A percentile compares a stretch with the other conserved stretches of the same genome.
These are phyloP conservation scores for Citrus australasica DNA, from an alignment of 345 rosid genomes.

Conservation along the genomic window DNA sequence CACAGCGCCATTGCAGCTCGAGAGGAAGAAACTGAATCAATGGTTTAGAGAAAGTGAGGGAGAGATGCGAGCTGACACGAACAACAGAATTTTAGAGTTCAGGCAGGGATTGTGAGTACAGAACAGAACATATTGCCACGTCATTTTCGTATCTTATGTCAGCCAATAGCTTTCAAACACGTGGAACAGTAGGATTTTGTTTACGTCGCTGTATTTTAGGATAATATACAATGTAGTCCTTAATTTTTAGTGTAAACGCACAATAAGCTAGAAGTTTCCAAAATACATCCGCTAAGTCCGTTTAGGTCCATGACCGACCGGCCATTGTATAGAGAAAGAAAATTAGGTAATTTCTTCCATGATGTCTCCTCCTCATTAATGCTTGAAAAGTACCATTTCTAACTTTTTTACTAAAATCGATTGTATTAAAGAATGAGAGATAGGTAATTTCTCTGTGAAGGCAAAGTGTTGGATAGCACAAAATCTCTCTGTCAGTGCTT, in stretches of 20 bases:
- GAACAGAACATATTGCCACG: background rate
- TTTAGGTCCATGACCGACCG: no score
- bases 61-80: background rate
- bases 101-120: background rate
- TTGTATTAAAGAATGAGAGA: background rate
- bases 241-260: background rate
- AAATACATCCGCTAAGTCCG: background rate
- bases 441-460: background rate
- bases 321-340: no score
- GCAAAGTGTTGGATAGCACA: background rate
- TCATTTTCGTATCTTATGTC: constrained; percentile 3
- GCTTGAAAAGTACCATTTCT: no score
- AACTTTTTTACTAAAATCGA: background rate
- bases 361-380: background rate
- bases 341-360: background rate
- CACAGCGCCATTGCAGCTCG: constrained; percentile 32
- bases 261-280: background rate
- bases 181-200: constrained; percentile 12
- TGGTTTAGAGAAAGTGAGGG: background rate
- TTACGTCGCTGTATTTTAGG: background rate
- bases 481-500: background rate
- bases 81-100: background rate
- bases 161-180: constrained; percentile 9
- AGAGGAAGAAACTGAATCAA: background rate
- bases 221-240: background rate